A percentile compares a stretch with the other conserved stretches of the same genome.
phyloP scores from a whole-genome alignment of 2,329 filamentous ascomycete species.

The Onygena corvina region DNA sequence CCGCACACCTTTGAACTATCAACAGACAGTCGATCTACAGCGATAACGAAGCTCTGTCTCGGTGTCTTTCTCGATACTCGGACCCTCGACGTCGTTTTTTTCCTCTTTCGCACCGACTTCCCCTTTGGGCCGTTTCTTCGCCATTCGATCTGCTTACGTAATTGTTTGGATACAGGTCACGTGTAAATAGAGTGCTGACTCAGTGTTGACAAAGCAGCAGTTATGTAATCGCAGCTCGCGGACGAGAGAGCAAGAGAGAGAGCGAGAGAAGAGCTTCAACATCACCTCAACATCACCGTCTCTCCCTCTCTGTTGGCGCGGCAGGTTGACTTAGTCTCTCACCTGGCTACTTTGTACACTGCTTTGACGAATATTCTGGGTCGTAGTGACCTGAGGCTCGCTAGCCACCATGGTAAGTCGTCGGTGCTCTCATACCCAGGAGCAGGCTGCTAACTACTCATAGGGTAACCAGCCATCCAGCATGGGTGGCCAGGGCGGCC shows the following conservation, averaged over 20 bases:
- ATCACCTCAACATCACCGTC: no score
- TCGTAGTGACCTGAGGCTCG: no score
- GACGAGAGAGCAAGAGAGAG: neutral
- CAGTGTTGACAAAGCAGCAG: neutral
- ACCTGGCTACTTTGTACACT: neutral
- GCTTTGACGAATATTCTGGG: neutral
- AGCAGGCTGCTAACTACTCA: constrained; percentile 19
- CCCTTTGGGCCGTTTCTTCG: no score
- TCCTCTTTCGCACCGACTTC: neutral
- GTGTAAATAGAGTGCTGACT: neutral
- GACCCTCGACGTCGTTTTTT: neutral
- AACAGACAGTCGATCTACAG: neutral
- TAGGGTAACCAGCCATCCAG: constrained; percentile 58
- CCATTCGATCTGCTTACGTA: neutral
- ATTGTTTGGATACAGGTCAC: neutral
- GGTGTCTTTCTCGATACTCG: neutral
- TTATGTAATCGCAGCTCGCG: neutral
- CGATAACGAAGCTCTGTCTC: neutral
- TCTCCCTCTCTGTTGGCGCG: no score
- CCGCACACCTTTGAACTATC: neutral
- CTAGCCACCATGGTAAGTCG: constrained; percentile 28
- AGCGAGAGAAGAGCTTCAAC: neutral
- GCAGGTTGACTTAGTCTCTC: neutral
- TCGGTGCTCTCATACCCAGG: constrained; percentile 8
- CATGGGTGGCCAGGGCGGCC: constrained; percentile 61